Evolutionary conservation across 495 filamentous ascomycete genomes (phyloP), one percentile per base, ranked within the genome.

Genomic region (Aspergillus heteromorphus): DNA sequence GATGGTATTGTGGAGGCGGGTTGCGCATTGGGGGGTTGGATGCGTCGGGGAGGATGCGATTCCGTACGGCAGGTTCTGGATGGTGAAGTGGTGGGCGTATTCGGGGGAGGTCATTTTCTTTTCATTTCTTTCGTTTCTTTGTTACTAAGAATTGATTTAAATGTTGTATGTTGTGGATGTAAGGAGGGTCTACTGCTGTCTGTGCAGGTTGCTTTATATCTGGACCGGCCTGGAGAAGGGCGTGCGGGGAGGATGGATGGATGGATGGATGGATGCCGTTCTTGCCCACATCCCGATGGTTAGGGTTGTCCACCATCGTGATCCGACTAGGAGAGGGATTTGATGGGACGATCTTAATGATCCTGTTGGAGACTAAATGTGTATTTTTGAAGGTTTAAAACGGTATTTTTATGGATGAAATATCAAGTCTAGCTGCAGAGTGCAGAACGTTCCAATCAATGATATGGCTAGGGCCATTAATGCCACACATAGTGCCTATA

Each of bases 31-130:
- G 3, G 76, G 83, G 34, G 62, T 62, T 1, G 73, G 64, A 61
- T 83, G 72, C 9, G 59, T 51, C 5, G 73, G 49, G 2, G 83
- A 88, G 17, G 75, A 80, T 58, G 92, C 85, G 56, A 95, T 84
- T 53, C 90, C 89, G 66, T 92, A 92, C 7, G 91, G 91, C 55
- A 95, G 83, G 68, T 96, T 95, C 57, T 80, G 72, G 36, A 95
- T 70, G 14, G 89, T 67, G 51, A 68, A 71, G 18, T 67, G 66
- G 29, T 54, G 56, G 38, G 49, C 56, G 34, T 65, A 67, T 1
- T 56, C 50, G 4, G 60, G 45, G 43, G 64, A 68, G 13, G 63
- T 55, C 63, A 68, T 70, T n/a, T n/a, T n/a, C n/a, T n/a, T n/a
- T n/a, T n/a, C n/a, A n/a, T n/a, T n/a, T n/a, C n/a, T n/a, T n/a